A percentile compares a stretch with the other conserved stretches of the same genome.
Conservation (phyloP, 208 protist species). For the Trypanosoma mega region DNA sequence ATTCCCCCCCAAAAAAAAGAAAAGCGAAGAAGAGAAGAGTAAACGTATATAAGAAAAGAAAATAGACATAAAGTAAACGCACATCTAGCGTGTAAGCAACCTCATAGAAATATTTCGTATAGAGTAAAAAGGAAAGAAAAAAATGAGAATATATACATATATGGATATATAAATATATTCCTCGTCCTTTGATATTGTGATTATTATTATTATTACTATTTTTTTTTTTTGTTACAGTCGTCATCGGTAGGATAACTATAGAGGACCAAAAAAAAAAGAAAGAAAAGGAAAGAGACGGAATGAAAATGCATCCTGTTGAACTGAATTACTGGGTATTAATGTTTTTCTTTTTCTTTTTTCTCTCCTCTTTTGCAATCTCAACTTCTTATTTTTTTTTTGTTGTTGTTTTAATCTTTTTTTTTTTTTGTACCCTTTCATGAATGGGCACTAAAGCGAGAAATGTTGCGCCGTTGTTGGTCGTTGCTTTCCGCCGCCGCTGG, state of each 20-base stretch:
- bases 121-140: conserved; percentile 14
- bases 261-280: background rate
- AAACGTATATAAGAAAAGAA: too few relatives aligned
- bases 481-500: conserved; percentile 28
- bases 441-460: conserved; percentile 14
- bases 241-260: background rate
- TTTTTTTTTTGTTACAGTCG: background rate
- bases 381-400: conserved; percentile 1
- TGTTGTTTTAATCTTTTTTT: background rate
- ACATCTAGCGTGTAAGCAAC: too few relatives aligned
- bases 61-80: too few relatives aligned
- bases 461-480: conserved; percentile 42
- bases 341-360: conserved; percentile 11
- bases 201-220: background rate
- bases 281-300: conserved; percentile 1
- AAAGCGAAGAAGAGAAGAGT: too few relatives aligned
- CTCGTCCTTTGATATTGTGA: too few relatives aligned
- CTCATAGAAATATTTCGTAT: too few relatives aligned
- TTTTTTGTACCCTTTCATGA: background rate
- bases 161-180: conserved; percentile 8
- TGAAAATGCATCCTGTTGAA: too few relatives aligned
- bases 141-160: conserved; percentile 13
- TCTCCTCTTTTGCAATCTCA: background rate
- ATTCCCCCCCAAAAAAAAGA: too few relatives aligned
- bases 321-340: background rate